A percentile compares a stretch with the other conserved stretches of the same genome.
Evolutionary conservation across 257 asterid species (phyloP).

Genomic region (Lycium barbarum): DNA sequence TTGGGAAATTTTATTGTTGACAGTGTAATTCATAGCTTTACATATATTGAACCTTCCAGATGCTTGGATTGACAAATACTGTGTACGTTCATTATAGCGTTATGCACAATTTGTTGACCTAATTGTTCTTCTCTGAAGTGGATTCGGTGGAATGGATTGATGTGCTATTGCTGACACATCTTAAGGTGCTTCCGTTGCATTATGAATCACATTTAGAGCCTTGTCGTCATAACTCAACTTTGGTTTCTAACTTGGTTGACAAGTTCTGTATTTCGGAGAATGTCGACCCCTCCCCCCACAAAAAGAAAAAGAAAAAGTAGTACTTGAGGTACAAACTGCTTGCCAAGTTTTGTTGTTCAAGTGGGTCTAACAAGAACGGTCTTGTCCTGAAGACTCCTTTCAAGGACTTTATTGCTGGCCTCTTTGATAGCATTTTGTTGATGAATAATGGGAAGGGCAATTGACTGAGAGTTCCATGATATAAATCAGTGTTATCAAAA

Average conservation of each 20-base stretch:
- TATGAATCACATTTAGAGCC: neutral
- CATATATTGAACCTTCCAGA: neutral
- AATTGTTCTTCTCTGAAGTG: neutral
- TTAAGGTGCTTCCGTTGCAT: neutral
- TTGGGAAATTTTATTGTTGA: neutral
- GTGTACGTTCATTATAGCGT: neutral
- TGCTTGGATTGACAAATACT: neutral
- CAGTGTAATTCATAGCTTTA: neutral
- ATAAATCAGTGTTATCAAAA: neutral
- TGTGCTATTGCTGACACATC: neutral
- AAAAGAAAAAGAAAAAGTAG: neutral
- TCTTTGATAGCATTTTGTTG: neutral
- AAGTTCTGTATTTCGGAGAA: neutral
- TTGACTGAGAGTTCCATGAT: neutral
- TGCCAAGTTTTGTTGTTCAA: neutral
- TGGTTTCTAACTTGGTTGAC: neutral
- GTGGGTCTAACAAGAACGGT: neutral
- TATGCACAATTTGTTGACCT: neutral
- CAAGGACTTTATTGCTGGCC: neutral
- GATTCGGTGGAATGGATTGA: constrained; percentile 5
- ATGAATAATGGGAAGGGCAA: neutral
- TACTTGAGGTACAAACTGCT: neutral
- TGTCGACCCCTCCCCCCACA: neutral
- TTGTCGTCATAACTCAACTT: neutral
- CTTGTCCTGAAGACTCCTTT: neutral